Conservation (phyloP, 106 monocot species). For the Gastrodia elata region DNA sequence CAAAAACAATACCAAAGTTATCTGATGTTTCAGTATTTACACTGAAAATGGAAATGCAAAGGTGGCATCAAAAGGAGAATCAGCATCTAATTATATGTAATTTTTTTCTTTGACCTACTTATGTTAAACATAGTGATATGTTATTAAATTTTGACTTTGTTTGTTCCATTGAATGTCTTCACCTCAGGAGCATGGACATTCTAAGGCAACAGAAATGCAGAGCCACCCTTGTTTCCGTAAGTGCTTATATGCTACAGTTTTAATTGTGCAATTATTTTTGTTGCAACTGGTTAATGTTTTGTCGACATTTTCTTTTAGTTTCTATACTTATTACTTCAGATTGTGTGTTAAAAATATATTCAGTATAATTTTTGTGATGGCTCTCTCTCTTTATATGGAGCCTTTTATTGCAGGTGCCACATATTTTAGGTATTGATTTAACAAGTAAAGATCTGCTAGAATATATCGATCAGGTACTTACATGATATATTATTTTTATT, state of each 20-base stretch:
- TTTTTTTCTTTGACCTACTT: neutral
- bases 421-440: conserved; percentile 79
- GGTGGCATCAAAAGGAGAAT: neutral
- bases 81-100: neutral
- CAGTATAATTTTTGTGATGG: neutral
- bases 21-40: neutral
- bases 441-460: conserved; percentile 79
- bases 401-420: conserved; percentile 64
- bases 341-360: neutral
- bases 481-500: conserved; percentile 1
- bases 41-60: neutral
- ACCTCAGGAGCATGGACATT: conserved; percentile 63
- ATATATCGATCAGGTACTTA: conserved; percentile 74
- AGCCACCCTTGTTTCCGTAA: conserved; percentile 74
- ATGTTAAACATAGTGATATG: neutral
- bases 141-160: neutral
- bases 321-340: neutral
- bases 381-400: neutral
- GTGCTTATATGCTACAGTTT: neutral
- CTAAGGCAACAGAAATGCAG: conserved; percentile 30
- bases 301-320: neutral
- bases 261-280: neutral
- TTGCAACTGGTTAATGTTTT: neutral
- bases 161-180: neutral
- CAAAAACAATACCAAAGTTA: neutral